Evolutionary conservation across 2,329 filamentous ascomycete species (phyloP).

Genomic region (Clarireedia monteithiana): DNA sequence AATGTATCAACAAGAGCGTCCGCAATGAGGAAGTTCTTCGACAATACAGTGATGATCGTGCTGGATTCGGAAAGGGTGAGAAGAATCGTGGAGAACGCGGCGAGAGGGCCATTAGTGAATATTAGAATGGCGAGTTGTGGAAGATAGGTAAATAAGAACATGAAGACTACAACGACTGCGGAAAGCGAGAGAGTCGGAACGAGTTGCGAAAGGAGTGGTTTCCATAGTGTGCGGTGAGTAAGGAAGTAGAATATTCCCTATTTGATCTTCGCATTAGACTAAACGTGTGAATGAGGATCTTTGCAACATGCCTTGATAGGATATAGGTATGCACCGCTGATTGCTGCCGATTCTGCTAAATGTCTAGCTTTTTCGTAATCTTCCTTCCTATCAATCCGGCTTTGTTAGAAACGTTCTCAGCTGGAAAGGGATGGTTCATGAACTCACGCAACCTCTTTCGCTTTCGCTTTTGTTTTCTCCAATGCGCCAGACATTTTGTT

Average conservation of each 20-base stretch:
- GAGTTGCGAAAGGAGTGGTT: constrained; percentile 47
- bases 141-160: constrained; percentile 83
- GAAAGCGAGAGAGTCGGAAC: constrained; percentile 62
- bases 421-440: not conserved
- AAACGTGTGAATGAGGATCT: not conserved
- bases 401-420: constrained; percentile 12
- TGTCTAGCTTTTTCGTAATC: constrained; percentile 61
- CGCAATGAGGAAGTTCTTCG: constrained; percentile 67
- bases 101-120: constrained; percentile 77
- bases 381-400: constrained; percentile 42
- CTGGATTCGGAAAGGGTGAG: constrained; percentile 59
- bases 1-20: constrained; percentile 85
- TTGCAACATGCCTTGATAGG: constrained; percentile 55
- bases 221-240: constrained; percentile 48
- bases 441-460: constrained; percentile 30
- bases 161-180: constrained; percentile 61
- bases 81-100: constrained; percentile 63
- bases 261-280: constrained; percentile 9
- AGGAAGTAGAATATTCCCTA: constrained; percentile 54
- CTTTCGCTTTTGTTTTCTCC: constrained; percentile 25
- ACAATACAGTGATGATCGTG: constrained; percentile 47
- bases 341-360: constrained; percentile 60
- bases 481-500: constrained; percentile 20
- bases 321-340: constrained; percentile 76
- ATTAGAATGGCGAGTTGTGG: constrained; percentile 78